Evolutionary conservation across 73 alveolate species (phyloP).

Genomic region (Paraurostyla sp.): DNA sequence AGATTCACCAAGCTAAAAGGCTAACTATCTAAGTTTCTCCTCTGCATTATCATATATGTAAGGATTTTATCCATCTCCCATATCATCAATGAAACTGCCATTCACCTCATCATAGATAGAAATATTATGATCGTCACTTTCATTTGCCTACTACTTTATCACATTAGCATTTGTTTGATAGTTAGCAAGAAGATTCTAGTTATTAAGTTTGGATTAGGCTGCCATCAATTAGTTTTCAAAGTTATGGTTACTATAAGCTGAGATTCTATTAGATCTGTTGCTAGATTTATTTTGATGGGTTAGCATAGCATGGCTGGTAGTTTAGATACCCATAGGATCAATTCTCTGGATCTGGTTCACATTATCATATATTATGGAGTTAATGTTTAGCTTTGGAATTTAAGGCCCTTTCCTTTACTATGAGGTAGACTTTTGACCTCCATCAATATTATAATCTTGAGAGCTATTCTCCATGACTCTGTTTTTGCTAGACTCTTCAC

Average conservation of each 20-base stretch:
- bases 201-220: neutral
- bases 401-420: conserved; percentile 51
- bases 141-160: conserved; percentile 40
- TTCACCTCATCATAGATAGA: conserved; percentile 60
- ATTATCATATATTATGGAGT: conserved; percentile 43
- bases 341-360: neutral
- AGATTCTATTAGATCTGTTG: conserved; percentile 38
- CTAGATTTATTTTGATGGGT: conserved; percentile 43
- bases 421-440: neutral
- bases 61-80: conserved; percentile 30
- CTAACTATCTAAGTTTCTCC: conserved; percentile 87
- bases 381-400: conserved; percentile 57
- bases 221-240: conserved; percentile 40
- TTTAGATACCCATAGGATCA: conserved; percentile 16
- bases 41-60: conserved; percentile 73
- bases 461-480: conserved; percentile 15
- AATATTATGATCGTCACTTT: conserved; percentile 56
- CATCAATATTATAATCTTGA: neutral
- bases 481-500: conserved; percentile 39
- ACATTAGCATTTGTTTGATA: conserved; percentile 48
- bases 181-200: neutral
- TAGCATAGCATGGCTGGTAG: conserved; percentile 3
- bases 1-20: conserved; percentile 93
- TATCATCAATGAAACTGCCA: conserved; percentile 25
- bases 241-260: conserved; percentile 53